Evolutionary conservation across 192 early-diverging fungal species (phyloP), one percentile per base, ranked within the genome.

Genomic region (Mortierella hygrophila): DNA sequence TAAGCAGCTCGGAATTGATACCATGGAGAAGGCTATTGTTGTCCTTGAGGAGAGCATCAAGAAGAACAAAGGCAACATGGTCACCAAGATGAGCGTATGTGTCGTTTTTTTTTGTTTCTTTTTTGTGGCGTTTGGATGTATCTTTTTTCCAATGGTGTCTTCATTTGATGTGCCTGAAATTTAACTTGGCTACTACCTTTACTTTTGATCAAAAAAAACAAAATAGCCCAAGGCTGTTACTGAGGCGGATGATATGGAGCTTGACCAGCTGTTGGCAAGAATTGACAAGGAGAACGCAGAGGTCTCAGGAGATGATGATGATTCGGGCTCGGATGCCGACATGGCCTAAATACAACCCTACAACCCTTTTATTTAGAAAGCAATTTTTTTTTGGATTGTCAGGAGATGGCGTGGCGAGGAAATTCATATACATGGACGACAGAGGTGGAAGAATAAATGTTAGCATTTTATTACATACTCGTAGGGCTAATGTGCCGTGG

Each of bases 171-270:
- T 23, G 1, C 1, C 18, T 60, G 20, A 42, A 3, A 40, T 40
- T 40, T 42, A n/a, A 42, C 35, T 23, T 6, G 21, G 41, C 7
- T 23, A 10, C 26, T 65, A 15, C 44, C 74, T 78, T 21, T 55
- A 23, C 21, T 21, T 72, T 72, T 26, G 26, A 32, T 32, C 35
- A 35, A 35, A 35, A 35, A 35, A 35, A 35, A 35, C 35, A 35
- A 35, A 65, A 44, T 92, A 89, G 88, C 97, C 98, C 72, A 95
- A 94, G 83, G 94, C 95, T 55, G 96, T 99, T 23, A 94, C 93
- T 73, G 97, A 97, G 81, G 94, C 94, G 41, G 98, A 99, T 85
- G 98, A 99, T 79, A 90, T 91, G 87, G 98, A 99, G 91, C 94
- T 99, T 70, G 95, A 93, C 75, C 95, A 95, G 73, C 89, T 97